phyloP scores from a whole-genome alignment of 345 rosid species.

The Boechera stricta region DNA sequence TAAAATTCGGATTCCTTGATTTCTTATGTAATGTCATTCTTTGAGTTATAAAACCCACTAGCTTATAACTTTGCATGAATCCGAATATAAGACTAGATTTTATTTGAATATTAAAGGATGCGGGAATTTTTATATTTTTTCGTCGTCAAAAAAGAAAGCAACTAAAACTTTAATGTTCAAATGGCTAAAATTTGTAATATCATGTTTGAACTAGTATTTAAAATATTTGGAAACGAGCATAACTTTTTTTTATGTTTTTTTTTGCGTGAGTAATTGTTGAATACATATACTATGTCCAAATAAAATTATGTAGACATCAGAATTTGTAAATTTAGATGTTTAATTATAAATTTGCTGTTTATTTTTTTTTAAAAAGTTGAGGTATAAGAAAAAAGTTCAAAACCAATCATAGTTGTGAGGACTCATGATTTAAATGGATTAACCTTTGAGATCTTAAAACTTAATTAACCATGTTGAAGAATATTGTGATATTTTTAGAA shows the following conservation, averaged over 20 bases:
- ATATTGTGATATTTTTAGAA: neutral
- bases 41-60: conserved; percentile 24
- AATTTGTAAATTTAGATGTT: neutral
- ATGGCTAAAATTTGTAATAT: neutral
- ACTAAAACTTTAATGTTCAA: neutral
- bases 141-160: conserved; percentile 27
- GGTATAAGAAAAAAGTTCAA: neutral
- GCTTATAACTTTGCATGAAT: conserved; percentile 32
- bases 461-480: neutral
- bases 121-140: neutral
- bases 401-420: neutral
- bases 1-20: conserved; percentile 28
- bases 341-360: neutral
- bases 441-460: neutral
- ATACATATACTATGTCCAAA: neutral
- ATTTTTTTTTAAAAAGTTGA: neutral
- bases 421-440: neutral
- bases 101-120: conserved; percentile 31
- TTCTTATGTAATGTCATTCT: conserved; percentile 5
- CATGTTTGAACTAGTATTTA: neutral
- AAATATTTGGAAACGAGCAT: neutral
- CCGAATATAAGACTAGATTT: conserved; percentile 29
- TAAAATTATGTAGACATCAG: neutral
- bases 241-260: neutral
- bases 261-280: neutral